phyloP scores from a whole-genome alignment of 139 green algal genomes.

The Monoraphidium neglectum region DNA sequence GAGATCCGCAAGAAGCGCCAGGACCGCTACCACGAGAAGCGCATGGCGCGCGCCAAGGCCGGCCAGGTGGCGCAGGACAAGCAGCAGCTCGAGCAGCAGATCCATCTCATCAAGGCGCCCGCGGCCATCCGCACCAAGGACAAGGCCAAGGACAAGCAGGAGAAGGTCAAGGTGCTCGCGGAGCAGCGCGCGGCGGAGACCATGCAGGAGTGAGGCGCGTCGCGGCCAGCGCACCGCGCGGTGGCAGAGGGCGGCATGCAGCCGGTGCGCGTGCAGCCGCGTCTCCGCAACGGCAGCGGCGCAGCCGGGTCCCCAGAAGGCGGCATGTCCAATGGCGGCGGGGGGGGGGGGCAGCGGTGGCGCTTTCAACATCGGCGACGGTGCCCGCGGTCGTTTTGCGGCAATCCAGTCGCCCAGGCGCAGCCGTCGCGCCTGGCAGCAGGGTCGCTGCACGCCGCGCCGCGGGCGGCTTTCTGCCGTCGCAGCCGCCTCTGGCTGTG shows the following conservation, averaged over 20 bases:
- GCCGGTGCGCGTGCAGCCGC: neutral
- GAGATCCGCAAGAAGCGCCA: conserved; percentile 83
- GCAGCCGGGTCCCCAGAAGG: too few species aligned
- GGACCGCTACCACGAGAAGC: conserved; percentile 87
- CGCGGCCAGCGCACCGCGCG: neutral
- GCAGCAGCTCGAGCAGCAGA: conserved; percentile 87
- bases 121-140: conserved; percentile 31
- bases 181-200: conserved; percentile 31
- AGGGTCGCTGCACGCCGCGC: too few species aligned
- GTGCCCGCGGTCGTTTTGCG: too few species aligned
- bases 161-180: conserved; percentile 59
- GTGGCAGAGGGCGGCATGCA: neutral
- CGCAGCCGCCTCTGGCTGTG: too few species aligned
- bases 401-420: too few species aligned
- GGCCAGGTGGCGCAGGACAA: conserved; percentile 60
- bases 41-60: conserved; percentile 75
- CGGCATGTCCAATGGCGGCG: too few species aligned
- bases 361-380: too few species aligned
- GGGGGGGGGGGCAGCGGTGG: too few species aligned
- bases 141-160: conserved; percentile 24
- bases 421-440: too few species aligned
- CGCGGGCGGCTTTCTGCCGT: too few species aligned
- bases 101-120: conserved; percentile 85
- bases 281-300: neutral
- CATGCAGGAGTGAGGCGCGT: conserved; percentile 60